Percentiles rank a stretch among this genome's conserved stretches.
Evolutionary conservation across 2,329 filamentous ascomycete species (phyloP).

Genomic region (Venturia oleaginea): DNA sequence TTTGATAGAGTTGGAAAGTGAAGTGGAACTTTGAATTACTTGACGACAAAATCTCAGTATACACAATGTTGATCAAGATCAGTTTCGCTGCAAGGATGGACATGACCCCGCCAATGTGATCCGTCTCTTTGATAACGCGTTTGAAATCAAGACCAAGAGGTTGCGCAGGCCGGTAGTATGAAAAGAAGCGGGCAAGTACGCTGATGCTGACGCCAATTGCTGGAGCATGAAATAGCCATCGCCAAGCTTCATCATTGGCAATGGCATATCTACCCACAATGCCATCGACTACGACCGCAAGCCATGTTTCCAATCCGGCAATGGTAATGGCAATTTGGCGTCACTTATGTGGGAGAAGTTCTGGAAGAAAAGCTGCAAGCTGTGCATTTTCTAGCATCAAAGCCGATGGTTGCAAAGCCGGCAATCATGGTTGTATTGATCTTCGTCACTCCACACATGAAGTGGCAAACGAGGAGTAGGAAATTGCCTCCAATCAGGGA

Average conservation of each 20-base stretch:
- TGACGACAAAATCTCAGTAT: slow-evolving; percentile 3
- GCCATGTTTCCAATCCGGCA: slow-evolving; percentile 33
- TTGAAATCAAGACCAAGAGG: slow-evolving; percentile 14
- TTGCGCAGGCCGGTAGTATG: slow-evolving; percentile 15
- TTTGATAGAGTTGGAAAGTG: no score
- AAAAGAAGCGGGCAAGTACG: slow-evolving; percentile 13
- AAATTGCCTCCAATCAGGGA: slow-evolving; percentile 15
- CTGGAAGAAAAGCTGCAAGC: slow-evolving; percentile 19
- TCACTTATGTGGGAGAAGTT: slow-evolving; percentile 20
- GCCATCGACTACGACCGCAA: slow-evolving; percentile 31
- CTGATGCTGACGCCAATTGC: slow-evolving; percentile 6
- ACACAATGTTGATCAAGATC: slow-evolving; percentile 25
- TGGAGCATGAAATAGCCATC: not conserved
- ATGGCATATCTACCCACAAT: slow-evolving; percentile 16
- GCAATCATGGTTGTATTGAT: slow-evolving; percentile 15
- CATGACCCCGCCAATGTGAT: slow-evolving; percentile 26
- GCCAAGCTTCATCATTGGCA: slow-evolving; percentile 1
- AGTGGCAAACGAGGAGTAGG: slow-evolving; percentile 15
- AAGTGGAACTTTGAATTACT: slow-evolving; percentile 14
- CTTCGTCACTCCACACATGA: slow-evolving; percentile 15
- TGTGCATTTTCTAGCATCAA: slow-evolving; percentile 14
- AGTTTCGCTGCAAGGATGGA: slow-evolving; percentile 22
- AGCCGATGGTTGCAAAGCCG: slow-evolving; percentile 11
- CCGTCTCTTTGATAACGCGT: slow-evolving; percentile 23
- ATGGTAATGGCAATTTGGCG: slow-evolving; percentile 35